Conservation (phyloP, 352 stramenopile species). For the Phytophthora hybrid region DNA sequence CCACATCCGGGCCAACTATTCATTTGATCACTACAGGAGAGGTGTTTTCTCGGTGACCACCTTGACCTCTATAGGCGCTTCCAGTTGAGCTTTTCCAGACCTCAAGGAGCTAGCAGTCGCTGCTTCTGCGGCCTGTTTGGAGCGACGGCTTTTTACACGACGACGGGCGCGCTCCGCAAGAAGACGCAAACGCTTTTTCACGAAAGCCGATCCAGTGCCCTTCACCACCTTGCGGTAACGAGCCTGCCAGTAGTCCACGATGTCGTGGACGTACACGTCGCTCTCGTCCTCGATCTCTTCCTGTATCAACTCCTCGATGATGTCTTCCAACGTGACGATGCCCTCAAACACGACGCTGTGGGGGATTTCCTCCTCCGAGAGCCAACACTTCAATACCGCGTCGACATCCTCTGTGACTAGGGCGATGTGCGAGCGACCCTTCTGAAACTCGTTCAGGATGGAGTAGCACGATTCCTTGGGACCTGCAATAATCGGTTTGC, state of each 20-base stretch:
- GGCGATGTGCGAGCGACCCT: conserved; percentile 85
- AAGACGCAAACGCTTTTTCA: conserved; percentile 53
- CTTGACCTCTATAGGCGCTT: conserved; percentile 53
- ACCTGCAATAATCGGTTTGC: conserved; percentile 82
- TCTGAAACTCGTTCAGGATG: conserved; percentile 94
- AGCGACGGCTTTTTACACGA: conserved; percentile 48
- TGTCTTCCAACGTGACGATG: conserved; percentile 94
- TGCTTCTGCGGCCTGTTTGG: conserved; percentile 35
- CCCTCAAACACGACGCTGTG: conserved; percentile 77
- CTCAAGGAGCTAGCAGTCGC: conserved; percentile 24
- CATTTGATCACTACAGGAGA: conserved; percentile 32
- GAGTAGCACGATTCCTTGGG: conserved; percentile 88
- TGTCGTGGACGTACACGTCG: conserved; percentile 76
- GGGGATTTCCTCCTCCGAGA: conserved; percentile 50
- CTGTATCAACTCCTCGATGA: conserved; percentile 93
- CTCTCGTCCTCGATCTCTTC: conserved; percentile 94
- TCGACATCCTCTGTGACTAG: conserved; percentile 73
- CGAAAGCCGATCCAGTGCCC: conserved; percentile 43
- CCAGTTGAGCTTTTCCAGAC: conserved; percentile 26
- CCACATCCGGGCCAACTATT: no score
- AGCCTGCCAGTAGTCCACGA: conserved; percentile 68
- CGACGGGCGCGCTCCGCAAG: conserved; percentile 49
- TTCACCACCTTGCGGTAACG: conserved; percentile 41
- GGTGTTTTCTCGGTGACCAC: conserved; percentile 62
- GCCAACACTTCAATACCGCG: conserved; percentile 64